phyloP scores from a whole-genome alignment of 108 stramenopile species.

The Cyclotella sp. region DNA sequence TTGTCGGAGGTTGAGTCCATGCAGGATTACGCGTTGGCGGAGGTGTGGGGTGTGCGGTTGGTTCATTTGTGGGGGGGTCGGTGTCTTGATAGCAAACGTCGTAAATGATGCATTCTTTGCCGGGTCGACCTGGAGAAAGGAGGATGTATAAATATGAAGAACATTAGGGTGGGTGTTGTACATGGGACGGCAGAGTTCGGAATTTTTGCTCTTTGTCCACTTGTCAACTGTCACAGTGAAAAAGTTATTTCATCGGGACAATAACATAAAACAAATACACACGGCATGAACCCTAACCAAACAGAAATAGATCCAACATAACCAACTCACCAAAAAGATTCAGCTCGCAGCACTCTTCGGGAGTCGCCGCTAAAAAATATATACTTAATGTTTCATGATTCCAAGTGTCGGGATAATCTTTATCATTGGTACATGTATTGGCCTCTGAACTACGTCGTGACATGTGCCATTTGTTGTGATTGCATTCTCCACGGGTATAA shows the following conservation, averaged over 20 bases:
- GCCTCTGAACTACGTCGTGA: not conserved
- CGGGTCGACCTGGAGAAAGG: not conserved
- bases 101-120: conserved; percentile 12
- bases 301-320: not conserved
- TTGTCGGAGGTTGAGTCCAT: not conserved
- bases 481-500: conserved; percentile 4
- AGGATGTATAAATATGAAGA: not conserved
- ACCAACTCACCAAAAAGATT: conserved; percentile 2
- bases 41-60: not conserved
- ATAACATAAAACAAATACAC: not conserved
- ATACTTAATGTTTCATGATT: conserved; percentile 2
- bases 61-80: not conserved
- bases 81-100: not conserved
- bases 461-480: not conserved
- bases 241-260: not conserved
- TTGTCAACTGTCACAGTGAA: not conserved
- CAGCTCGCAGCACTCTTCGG: conserved; percentile 12
- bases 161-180: not conserved
- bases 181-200: not conserved
- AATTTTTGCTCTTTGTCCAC: no score
- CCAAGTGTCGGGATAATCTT: conserved; percentile 18
- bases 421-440: conserved; percentile 3
- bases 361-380: not conserved
- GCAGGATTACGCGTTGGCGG: not conserved
- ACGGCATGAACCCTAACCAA: not conserved